phyloP scores from a whole-genome alignment of 495 filamentous ascomycete genomes.

The Pseudevernia furfuracea region DNA sequence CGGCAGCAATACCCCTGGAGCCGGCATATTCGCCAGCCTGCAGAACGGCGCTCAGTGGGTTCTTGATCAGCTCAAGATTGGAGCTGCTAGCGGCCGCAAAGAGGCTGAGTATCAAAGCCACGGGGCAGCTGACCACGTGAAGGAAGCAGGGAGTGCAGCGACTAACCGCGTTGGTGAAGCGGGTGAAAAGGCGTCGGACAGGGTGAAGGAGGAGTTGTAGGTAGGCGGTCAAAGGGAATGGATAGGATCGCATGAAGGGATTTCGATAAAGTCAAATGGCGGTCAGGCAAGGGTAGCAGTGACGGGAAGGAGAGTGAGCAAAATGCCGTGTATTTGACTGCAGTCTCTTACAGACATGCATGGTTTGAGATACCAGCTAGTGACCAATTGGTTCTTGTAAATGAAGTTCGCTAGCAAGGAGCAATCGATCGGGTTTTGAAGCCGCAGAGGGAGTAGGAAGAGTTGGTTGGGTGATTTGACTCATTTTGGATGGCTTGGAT shows the following conservation, averaged over 20 bases:
- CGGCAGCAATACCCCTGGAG: conserved; percentile 58
- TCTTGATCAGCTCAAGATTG: conserved; percentile 50
- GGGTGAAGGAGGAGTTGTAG: conserved; percentile 32
- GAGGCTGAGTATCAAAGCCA: conserved; percentile 43
- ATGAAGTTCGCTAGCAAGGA: not conserved
- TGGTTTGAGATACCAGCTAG: not conserved
- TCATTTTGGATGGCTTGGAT: too few relatives aligned
- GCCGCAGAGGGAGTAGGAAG: not conserved
- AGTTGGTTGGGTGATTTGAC: too few relatives aligned
- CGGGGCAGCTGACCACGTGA: conserved; percentile 40
- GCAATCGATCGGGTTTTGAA: not conserved
- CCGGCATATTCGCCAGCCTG: conserved; percentile 58
- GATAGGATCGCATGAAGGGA: conserved; percentile 6
- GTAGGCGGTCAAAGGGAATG: conserved; percentile 16
- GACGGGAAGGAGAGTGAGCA: not conserved
- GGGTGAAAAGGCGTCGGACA: conserved; percentile 28
- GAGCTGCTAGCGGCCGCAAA: conserved; percentile 56
- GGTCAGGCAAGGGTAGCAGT: not conserved
- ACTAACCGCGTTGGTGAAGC: conserved; percentile 30
- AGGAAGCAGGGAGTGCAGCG: conserved; percentile 27
- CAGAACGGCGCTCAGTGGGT: conserved; percentile 55
- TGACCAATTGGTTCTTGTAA: conserved; percentile 1
- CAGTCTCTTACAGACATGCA: not conserved
- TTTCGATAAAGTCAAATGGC: conserved; percentile 5
- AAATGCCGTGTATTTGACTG: not conserved